These are phyloP conservation scores for Russula sp. DNA, from an alignment of 768 basidiomycete genomes.

Conservation along the genomic window DNA sequence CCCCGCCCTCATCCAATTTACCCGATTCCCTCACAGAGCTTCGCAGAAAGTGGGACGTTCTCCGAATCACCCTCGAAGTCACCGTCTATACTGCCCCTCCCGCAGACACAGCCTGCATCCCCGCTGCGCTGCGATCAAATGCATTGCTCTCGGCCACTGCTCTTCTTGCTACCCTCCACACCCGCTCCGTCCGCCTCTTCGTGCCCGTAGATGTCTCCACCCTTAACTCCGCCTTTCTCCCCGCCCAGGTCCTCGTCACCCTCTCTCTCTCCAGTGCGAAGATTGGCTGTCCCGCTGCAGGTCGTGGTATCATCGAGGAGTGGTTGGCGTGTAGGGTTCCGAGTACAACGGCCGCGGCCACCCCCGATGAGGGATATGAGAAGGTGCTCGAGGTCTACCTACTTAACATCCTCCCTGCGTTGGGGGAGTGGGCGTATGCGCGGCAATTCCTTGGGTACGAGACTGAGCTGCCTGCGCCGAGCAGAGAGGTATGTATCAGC, in stretches of 20 bases:
- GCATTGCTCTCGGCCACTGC: slow-evolving; percentile 52
- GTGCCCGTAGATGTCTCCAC: slow-evolving; percentile 40
- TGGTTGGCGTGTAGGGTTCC: slow-evolving; percentile 62
- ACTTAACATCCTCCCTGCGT: slow-evolving; percentile 59
- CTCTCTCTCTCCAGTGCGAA: slow-evolving; percentile 66
- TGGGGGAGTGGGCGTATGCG: slow-evolving; percentile 77
- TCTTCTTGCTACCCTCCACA: slow-evolving; percentile 48
- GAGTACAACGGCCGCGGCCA: slow-evolving; percentile 10
- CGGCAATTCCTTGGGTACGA: slow-evolving; percentile 71
- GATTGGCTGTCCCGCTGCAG: slow-evolving; percentile 51
- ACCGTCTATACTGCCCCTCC: slow-evolving; percentile 57
- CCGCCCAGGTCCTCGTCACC: slow-evolving; percentile 61
- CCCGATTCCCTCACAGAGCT: slow-evolving; percentile 39
- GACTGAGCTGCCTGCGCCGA: slow-evolving; percentile 42
- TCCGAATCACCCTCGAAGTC: slow-evolving; percentile 75
- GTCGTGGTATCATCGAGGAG: slow-evolving; percentile 62
- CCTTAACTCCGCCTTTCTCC: slow-evolving; percentile 50
- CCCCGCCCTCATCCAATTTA: slow-evolving; percentile 32
- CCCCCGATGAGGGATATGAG: slow-evolving; percentile 50
- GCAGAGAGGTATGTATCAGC: slow-evolving; percentile 43
- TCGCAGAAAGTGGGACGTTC: slow-evolving; percentile 81
- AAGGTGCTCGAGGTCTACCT: slow-evolving; percentile 74
- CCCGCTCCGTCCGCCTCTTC: slow-evolving; percentile 61
- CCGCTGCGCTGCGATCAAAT: slow-evolving; percentile 44
- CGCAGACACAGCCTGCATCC: slow-evolving; percentile 36